A percentile compares a stretch with the other conserved stretches of the same genome.
Conservation (phyloP, 805 yeast species). For the Candida boidinii region DNA sequence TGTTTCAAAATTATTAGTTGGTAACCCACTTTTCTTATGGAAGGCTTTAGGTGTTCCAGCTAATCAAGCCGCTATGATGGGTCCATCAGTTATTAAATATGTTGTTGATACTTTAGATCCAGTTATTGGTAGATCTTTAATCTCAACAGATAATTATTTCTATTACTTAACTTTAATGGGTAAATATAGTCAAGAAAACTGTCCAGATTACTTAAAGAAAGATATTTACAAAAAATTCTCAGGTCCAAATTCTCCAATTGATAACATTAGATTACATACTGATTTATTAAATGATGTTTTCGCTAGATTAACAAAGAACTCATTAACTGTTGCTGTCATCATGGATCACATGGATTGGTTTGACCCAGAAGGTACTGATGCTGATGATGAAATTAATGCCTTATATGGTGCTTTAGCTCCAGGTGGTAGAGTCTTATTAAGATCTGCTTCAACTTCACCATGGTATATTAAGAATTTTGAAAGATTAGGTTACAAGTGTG, state of each 20-base stretch:
- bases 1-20: slow-evolving; percentile 58
- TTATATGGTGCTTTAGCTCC: slow-evolving; percentile 51
- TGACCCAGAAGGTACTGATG: slow-evolving; percentile 55
- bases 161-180: slow-evolving; percentile 65
- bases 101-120: slow-evolving; percentile 77
- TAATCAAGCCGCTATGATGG: slow-evolving; percentile 78
- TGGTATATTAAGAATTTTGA: slow-evolving; percentile 74
- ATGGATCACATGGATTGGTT: slow-evolving; percentile 97
- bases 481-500: slow-evolving; percentile 55
- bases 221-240: slow-evolving; percentile 47
- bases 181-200: slow-evolving; percentile 48
- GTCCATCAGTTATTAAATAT: slow-evolving; percentile 59
- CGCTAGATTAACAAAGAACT: slow-evolving; percentile 49
- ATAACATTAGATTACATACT: slow-evolving; percentile 69
- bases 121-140: slow-evolving; percentile 49
- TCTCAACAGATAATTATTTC: slow-evolving; percentile 69
- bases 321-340: slow-evolving; percentile 68
- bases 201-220: slow-evolving; percentile 67
- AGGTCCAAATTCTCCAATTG: slow-evolving; percentile 41
- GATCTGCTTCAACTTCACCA: slow-evolving; percentile 67
- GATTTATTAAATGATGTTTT: slow-evolving; percentile 73
- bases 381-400: slow-evolving; percentile 57
- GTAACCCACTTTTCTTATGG: slow-evolving; percentile 84
- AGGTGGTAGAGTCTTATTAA: slow-evolving; percentile 67
- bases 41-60: slow-evolving; percentile 86